Evolutionary conservation across 768 basidiomycete species (phyloP), one percentile per base, ranked within the genome.

Genomic region (Lactarius pseudohatsudake): DNA sequence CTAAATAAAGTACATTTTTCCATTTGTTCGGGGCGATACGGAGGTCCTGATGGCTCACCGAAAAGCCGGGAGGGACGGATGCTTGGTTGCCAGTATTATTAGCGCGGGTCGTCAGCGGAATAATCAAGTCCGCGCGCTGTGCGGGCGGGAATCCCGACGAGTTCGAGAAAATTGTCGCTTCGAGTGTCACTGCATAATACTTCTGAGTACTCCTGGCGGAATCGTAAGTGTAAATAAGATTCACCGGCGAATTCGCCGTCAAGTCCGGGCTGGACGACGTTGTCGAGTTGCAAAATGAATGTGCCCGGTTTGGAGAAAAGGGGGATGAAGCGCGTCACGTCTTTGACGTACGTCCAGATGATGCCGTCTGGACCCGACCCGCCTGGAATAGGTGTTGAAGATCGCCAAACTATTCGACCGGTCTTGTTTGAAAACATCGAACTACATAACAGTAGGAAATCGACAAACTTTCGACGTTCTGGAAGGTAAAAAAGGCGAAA

Each of bases 221-320:
- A 9, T n/a, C n/a, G 10, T 11, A 2, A 9, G 10, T 10, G 6
- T 47, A 47, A 53, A 34, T 47, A 16, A 40, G 57, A 70, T 79
- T 57, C 65, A 88, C 90, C 86, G 5, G 88, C 85, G 74, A 91
- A 92, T 62, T 89, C 76, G 7, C 90, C 91, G 68, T 84, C 82
- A 54, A 88, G 71, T 1, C 82, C 81, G 0, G 80, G 71, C 69
- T 85, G 76, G 36, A 91, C 75, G 45, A 90, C 53, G 73, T 92
- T 92, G 77, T 92, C 84, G 43, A 93, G 77, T 74, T 91, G 85
- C 10, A 92, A 76, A n/a, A 92, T 87, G 70, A 92, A 87, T 0
- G 82, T 82, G 28, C 28, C 28, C 1, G 28, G 28, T 28, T 28
- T 28, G 28, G 28, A 28, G 28, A 28, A 28, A 28, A 28, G 28